Evolutionary conservation across 345 rosid species (phyloP), one percentile per base, ranked within the genome.

Genomic region (Murraya koenigii): DNA sequence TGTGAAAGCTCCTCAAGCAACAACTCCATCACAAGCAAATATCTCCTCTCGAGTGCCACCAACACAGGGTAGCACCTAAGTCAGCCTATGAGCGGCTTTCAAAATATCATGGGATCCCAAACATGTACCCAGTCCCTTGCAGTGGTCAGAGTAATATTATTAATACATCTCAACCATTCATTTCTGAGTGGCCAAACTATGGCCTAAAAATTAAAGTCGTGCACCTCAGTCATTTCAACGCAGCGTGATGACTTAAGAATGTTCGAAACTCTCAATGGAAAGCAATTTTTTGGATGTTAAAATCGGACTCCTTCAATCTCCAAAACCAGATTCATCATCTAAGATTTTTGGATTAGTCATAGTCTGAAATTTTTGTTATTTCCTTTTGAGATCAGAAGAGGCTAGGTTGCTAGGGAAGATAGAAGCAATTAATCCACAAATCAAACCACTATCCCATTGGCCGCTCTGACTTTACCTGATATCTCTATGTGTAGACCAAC

Each of bases 261-360:
- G 19, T 54, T 49, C 62, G 2, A 30, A 56, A 44, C 30, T 28
- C 23, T 59, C 71, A 58, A 55, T 28, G 47, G 38, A 63, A 35
- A 76, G 30, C 60, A 77, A 82, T 22, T 11, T 66, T 41, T 15
- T 62, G n/a, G 82, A 72, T 26, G 77, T 79, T 20, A 60, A 70
- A 79, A 55, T 74, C 36, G 80, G 80, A 47, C 77, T 78, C n/a
- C 78, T 71, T 1, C 79, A 68, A 68, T 47, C 59, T 33, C 26
- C 68, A 1, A 69, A n/a, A 22, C 69, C 3, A 25, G 39, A 69
- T 30, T 10, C 72, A 17, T 17, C 77, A 20, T 14, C 78, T 39
- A 73, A 79, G 69, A 39, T 25, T 35, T 77, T 77, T 25, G 79
- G 80, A 17, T 8, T 39, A 39, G 44, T 39, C 13, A 8, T 39